phyloP scores from a whole-genome alignment of 2,329 filamentous ascomycete species.

The Byssoonygena ceratinophila region DNA sequence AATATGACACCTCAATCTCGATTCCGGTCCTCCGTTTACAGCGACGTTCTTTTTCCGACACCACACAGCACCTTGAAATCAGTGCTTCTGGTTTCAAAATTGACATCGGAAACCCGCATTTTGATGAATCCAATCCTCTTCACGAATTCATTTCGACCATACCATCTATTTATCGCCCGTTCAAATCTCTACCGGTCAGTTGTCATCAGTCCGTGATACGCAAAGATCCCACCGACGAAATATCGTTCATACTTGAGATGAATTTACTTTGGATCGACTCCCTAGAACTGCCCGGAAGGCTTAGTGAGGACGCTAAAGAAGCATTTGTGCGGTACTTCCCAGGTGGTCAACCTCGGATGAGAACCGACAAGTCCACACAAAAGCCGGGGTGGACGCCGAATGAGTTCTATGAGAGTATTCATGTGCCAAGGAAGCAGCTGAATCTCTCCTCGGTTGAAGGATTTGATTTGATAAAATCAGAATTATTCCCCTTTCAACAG shows the following conservation, averaged over 20 bases:
- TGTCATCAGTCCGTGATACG: conserved; percentile 28
- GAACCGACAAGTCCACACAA: background rate
- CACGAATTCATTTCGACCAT: background rate
- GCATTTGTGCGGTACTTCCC: conserved; percentile 25
- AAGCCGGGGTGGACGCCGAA: conserved; percentile 17
- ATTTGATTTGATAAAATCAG: conserved; percentile 28
- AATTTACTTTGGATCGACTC: conserved; percentile 30
- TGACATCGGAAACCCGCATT: background rate
- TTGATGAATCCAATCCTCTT: background rate
- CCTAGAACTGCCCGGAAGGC: conserved; percentile 17
- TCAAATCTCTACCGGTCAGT: conserved; percentile 17
- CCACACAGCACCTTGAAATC: background rate
- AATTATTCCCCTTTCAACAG: conserved; percentile 41
- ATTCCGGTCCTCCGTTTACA: background rate
- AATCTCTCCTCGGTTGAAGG: conserved; percentile 28
- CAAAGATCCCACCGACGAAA: conserved; percentile 15
- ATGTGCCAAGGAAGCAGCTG: conserved; percentile 32
- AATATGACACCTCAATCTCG: background rate
- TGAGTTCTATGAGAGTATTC: conserved; percentile 41
- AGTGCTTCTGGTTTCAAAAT: background rate
- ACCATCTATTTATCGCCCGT: conserved; percentile 18
- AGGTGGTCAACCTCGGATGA: background rate
- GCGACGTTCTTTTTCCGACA: background rate
- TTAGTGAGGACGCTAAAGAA: conserved; percentile 15
- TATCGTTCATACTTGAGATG: conserved; percentile 24